Conservation (phyloP, 2,329 filamentous ascomycete genomes). For the Beauveria varroae region DNA sequence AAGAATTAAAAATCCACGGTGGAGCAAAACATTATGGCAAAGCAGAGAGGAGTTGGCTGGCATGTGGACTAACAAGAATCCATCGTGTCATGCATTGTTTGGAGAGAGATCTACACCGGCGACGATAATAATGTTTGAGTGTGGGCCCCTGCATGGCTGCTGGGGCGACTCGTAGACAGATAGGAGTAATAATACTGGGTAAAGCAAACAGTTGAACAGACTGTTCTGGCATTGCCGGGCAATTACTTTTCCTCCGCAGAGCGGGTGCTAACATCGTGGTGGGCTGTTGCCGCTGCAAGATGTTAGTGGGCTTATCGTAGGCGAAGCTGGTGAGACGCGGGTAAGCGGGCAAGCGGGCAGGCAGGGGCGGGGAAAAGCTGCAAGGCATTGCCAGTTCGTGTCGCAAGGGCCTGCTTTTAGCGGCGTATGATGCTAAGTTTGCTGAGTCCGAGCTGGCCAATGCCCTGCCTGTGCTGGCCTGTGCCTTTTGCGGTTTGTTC, state of each 20-base stretch:
- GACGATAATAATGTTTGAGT: constrained; percentile 9
- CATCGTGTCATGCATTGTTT: constrained; percentile 8
- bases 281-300: background rate
- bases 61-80: background rate
- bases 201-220: too few species aligned
- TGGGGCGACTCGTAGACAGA: constrained; percentile 21
- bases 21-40: background rate
- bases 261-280: background rate
- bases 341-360: background rate
- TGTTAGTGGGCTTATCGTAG: background rate
- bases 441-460: constrained; percentile 3
- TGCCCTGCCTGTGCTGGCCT: background rate
- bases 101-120: background rate
- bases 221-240: too few species aligned
- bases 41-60: background rate
- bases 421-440: background rate
- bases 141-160: constrained; percentile 22
- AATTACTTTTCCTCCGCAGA: too few species aligned
- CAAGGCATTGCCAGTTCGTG: constrained; percentile 1
- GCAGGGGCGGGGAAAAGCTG: constrained; percentile 2
- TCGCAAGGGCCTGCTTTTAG: background rate
- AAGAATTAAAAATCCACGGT: background rate
- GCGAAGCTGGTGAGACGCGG: background rate
- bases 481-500: background rate
- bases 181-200: too few species aligned